These are phyloP conservation scores for Onygenales sp. DNA, from an alignment of 2,329 filamentous ascomycete genomes.

Conservation along the genomic window DNA sequence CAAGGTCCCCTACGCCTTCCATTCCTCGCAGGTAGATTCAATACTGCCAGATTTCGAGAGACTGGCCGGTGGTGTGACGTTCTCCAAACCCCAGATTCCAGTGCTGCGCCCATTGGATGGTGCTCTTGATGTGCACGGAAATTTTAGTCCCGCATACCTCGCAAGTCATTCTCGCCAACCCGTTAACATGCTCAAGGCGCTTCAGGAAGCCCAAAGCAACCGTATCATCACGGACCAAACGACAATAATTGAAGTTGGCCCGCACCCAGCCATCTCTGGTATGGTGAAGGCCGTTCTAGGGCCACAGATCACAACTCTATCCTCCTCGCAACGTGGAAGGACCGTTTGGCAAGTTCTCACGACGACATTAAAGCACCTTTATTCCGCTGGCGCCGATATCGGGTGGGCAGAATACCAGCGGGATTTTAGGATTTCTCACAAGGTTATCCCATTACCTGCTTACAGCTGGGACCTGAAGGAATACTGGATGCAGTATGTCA, in stretches of 20 bases:
- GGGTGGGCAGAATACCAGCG: conserved; percentile 64
- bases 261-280: conserved; percentile 58
- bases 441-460: conserved; percentile 55
- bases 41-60: conserved; percentile 53
- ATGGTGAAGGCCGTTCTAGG: conserved; percentile 60
- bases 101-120: conserved; percentile 58
- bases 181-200: conserved; percentile 58
- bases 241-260: conserved; percentile 65
- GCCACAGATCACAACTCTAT: conserved; percentile 43
- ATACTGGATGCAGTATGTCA: conserved; percentile 55
- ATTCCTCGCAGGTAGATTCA: conserved; percentile 55
- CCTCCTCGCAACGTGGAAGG: conserved; percentile 55
- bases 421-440: conserved; percentile 48
- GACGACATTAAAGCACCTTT: conserved; percentile 49
- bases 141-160: conserved; percentile 53
- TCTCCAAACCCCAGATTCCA: conserved; percentile 49
- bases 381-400: conserved; percentile 52
- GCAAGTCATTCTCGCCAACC: conserved; percentile 57
- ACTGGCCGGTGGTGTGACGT: conserved; percentile 44
- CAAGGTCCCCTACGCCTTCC: conserved; percentile 59
- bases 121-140: conserved; percentile 47
- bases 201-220: conserved; percentile 49
- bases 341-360: conserved; percentile 56
- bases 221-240: conserved; percentile 56
- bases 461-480: conserved; percentile 64